Conservation (phyloP, 2,329 filamentous ascomycete genomes). For the Neofusicoccum laricinum region DNA sequence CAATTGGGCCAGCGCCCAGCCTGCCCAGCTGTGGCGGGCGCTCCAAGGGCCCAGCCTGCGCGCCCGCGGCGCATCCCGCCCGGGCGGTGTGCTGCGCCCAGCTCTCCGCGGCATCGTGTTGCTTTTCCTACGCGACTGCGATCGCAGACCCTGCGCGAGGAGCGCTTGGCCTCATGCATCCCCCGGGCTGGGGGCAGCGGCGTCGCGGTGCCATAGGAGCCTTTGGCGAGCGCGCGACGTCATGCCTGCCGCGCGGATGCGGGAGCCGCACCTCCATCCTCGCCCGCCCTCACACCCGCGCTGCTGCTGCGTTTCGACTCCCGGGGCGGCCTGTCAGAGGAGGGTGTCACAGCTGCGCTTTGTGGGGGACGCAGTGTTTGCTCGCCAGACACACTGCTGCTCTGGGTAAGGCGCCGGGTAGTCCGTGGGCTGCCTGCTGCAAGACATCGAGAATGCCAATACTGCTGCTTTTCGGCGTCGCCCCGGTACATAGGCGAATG, state of each 20-base stretch:
- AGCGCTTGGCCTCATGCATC: neutral
- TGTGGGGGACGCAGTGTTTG: neutral
- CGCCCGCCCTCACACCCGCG: neutral
- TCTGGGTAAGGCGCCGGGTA: neutral
- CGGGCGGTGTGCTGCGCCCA: neutral
- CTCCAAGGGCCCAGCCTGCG: neutral
- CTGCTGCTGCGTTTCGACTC: neutral
- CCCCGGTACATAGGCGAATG: neutral
- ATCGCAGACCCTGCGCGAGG: neutral
- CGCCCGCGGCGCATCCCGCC: neutral
- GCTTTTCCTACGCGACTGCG: neutral
- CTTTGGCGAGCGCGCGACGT: slow-evolving; percentile 1
- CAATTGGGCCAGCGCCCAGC: slow-evolving; percentile 4
- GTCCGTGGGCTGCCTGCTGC: neutral
- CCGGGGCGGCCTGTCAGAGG: neutral
- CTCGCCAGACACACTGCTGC: neutral
- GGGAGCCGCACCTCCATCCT: neutral
- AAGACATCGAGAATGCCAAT: neutral
- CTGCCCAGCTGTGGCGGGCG: neutral
- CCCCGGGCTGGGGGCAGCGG: neutral
- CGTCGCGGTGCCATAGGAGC: neutral
- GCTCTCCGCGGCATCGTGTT: neutral
- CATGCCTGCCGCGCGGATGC: slow-evolving; percentile 2
- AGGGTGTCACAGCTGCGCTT: neutral
- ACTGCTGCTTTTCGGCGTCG: neutral